Percentiles rank a stretch among this genome's conserved stretches.
Evolutionary conservation across 2,329 filamentous ascomycete genomes (phyloP).

Genomic region (Nothopassalora personata): DNA sequence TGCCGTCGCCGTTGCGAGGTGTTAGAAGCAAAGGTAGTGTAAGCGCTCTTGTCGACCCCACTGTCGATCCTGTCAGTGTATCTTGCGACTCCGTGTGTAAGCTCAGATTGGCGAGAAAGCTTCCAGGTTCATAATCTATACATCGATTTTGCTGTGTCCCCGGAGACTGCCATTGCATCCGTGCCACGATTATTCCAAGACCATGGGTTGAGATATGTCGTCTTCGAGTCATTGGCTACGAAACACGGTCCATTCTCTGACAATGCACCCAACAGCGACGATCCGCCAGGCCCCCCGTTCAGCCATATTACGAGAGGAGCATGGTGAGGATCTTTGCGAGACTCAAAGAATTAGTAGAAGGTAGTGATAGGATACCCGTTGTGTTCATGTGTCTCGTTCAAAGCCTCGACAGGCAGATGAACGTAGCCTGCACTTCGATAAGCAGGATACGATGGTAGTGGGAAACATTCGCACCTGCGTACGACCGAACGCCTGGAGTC

Average conservation of each 20-base stretch:
- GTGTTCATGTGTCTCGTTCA: constrained; percentile 33
- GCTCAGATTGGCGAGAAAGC: no score
- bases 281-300: constrained; percentile 54
- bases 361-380: constrained; percentile 41
- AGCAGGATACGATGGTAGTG: not conserved
- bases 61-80: no score
- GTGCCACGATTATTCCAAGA: constrained; percentile 48
- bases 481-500: constrained; percentile 48
- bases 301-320: constrained; percentile 57
- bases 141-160: no score
- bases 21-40: no score
- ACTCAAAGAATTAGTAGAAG: constrained; percentile 63
- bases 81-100: no score
- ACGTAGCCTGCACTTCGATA: constrained; percentile 34
- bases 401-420: constrained; percentile 28
- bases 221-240: constrained; percentile 28
- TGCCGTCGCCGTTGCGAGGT: no score
- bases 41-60: no score
- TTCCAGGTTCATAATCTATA: no score
- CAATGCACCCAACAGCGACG: constrained; percentile 47
- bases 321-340: constrained; percentile 50
- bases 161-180: no score
- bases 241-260: constrained; percentile 40
- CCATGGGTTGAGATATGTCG: constrained; percentile 49
- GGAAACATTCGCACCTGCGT: constrained; percentile 22